Base-by-base conservation (phyloP, 495 filamentous ascomycete genomes). In the Jackrogersella multiformis region DNA sequence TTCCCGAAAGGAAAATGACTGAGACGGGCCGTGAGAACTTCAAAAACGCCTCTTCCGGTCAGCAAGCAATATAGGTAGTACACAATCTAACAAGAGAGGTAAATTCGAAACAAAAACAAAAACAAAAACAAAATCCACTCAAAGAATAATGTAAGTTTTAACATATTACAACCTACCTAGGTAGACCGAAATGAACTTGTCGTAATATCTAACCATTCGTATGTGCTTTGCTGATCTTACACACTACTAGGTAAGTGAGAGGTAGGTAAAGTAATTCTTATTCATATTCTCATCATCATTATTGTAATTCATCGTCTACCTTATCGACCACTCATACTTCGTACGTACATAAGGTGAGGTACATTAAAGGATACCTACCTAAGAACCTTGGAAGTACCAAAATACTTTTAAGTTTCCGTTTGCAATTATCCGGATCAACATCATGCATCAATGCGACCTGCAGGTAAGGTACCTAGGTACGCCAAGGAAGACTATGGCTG, bases 241-340 rank as follows among this genome's bases (percentile, higher is more conserved):
- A 60, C 54, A 16, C 36, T 36, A 60, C 39, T 9, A 68, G 58
- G 59, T 59, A 69, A 49, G 39, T 67, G 15, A 42, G 20, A n/a
- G n/a, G 38, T 42, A 42, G 16, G n/a, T 18, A 15, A 61, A 41
- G 35, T 53, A 35, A 38, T 58, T 64, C 59, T 69, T 69, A 69
- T 64, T 65, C 61, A 69, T 49, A 61, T 42, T 69, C 61, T 69
- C 61, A 64, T 69, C 66, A 65, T 69, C 61, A 64, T 69, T 56
- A 53, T 61, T 46, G 15, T 64, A 41, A 64, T 69, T 64, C 49
- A 68, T 63, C 59, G 38, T 59, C 30, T 68, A 57, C 39, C 52
- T 61, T 53, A 65, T 58, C 54, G 38, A 45, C 36, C 24, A 38
- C 53, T 36, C 15, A 34, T 38, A 59, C 56, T 36, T 52, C 46